Base-by-base conservation (phyloP, 768 basidiomycete species). In the Naganishia vishniacii region DNA sequence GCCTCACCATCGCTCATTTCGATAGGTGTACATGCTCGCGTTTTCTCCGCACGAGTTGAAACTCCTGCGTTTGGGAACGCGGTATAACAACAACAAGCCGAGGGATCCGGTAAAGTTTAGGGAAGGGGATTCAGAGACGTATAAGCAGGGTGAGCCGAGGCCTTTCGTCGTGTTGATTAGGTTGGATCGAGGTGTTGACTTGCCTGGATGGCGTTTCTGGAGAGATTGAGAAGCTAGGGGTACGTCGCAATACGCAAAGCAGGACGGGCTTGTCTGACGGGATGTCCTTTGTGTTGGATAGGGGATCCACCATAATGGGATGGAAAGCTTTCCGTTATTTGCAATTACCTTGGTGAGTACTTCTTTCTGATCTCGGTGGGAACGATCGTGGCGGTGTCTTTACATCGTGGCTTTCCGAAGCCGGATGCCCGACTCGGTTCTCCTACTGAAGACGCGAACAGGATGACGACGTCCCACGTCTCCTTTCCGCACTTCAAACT, bases 241-340 rank as follows among this genome's bases (percentile, higher is more conserved):
- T 44, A n/a, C 42, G 42, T 44, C 42, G 18, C n/a, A 8, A 20
- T n/a, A n/a, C n/a, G n/a, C n/a, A n/a, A n/a, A n/a, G n/a, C n/a
- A n/a, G n/a, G n/a, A n/a, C n/a, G n/a, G n/a, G n/a, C n/a, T n/a
- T n/a, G n/a, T n/a, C n/a, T n/a, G n/a, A n/a, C n/a, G n/a, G n/a
- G n/a, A n/a, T n/a, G n/a, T n/a, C n/a, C n/a, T n/a, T n/a, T n/a
- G n/a, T n/a, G n/a, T n/a, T n/a, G n/a, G n/a, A n/a, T 20, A 44
- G 42, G 48, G 48, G 41, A 63, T 63, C 18, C 62, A 63, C 48
- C 62, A 63, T 45, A 63, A 63, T 46, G 62, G 62, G 49, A 53
- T 63, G 62, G 62, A 63, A 31, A 44, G 23, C 20, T 63, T 37
- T 25, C 62, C 62, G 0, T 25, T 63, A 34, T 63, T 63, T 20